These are phyloP conservation scores for Solanum sejunctum DNA, from an alignment of 257 asterid genomes.

Conservation along the genomic window DNA sequence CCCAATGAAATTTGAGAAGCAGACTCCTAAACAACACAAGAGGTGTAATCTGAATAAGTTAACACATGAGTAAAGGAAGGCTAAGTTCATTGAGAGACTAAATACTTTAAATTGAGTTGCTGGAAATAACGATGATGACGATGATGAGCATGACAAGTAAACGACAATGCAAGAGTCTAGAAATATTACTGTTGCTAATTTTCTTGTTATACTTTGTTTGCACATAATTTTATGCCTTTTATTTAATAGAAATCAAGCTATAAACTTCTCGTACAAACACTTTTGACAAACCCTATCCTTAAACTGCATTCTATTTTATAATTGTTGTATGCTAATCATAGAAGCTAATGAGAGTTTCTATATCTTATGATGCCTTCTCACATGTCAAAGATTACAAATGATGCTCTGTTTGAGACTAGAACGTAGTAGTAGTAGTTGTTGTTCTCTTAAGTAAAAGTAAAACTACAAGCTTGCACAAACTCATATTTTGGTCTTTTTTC, in stretches of 20 bases:
- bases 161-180: neutral
- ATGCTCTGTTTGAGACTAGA: neutral
- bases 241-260: neutral
- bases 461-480: neutral
- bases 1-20: conserved; percentile 44
- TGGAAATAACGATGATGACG: conserved; percentile 29
- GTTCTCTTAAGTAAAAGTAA: neutral
- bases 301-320: neutral
- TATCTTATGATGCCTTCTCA: neutral
- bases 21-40: conserved; percentile 51
- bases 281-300: neutral
- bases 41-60: conserved; percentile 67
- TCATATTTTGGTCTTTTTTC: neutral
- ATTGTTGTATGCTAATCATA: neutral
- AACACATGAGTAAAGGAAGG: conserved; percentile 61
- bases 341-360: neutral
- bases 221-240: neutral
- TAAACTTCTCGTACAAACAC: neutral
- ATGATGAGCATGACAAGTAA: conserved; percentile 30
- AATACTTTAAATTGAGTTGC: conserved; percentile 59
- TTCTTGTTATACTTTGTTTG: neutral
- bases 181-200: neutral
- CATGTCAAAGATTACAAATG: neutral
- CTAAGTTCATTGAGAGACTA: conserved; percentile 53
- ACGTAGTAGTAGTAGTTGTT: neutral